These are phyloP conservation scores for Amesomyces nigricolor DNA, from an alignment of 2,329 filamentous ascomycete genomes.

Conservation along the genomic window DNA sequence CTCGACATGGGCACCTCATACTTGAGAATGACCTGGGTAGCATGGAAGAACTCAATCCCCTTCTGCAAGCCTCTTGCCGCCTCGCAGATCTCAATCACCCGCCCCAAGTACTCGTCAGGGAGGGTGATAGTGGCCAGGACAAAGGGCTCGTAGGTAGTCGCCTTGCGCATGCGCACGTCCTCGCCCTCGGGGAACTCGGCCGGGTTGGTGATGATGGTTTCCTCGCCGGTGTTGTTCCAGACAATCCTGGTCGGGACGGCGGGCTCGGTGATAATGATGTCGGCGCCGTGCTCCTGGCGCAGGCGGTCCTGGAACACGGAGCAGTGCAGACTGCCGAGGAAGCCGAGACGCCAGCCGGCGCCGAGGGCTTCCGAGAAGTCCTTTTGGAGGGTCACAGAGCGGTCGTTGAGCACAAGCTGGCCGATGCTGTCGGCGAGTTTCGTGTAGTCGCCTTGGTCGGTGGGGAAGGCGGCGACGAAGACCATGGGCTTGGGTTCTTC, in stretches of 20 bases:
- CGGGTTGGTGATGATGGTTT: constrained; percentile 77
- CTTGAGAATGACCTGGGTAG: constrained; percentile 88
- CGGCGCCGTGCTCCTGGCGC: constrained; percentile 87
- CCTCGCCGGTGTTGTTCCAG: constrained; percentile 64
- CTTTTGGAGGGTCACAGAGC: constrained; percentile 89
- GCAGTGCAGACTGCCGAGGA: constrained; percentile 93
- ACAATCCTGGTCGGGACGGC: constrained; percentile 87
- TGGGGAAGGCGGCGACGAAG: constrained; percentile 93
- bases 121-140: constrained; percentile 82
- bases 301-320: constrained; percentile 98
- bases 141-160: constrained; percentile 53
- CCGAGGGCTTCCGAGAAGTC: constrained; percentile 91
- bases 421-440: constrained; percentile 90
- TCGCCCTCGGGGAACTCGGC: constrained; percentile 75
- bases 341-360: constrained; percentile 88
- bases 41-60: constrained; percentile 83
- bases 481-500: constrained; percentile 99
- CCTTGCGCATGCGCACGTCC: constrained; percentile 40
- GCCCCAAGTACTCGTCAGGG: constrained; percentile 88
- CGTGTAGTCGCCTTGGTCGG: constrained; percentile 80
- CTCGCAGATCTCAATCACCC: constrained; percentile 93
- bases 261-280: constrained; percentile 93
- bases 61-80: constrained; percentile 80
- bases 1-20: constrained; percentile 86
- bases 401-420: constrained; percentile 89